Evolutionary conservation across 371 early-diverging fungal genomes (phyloP).

Genomic region (Neoconidiobolus thromboides): DNA sequence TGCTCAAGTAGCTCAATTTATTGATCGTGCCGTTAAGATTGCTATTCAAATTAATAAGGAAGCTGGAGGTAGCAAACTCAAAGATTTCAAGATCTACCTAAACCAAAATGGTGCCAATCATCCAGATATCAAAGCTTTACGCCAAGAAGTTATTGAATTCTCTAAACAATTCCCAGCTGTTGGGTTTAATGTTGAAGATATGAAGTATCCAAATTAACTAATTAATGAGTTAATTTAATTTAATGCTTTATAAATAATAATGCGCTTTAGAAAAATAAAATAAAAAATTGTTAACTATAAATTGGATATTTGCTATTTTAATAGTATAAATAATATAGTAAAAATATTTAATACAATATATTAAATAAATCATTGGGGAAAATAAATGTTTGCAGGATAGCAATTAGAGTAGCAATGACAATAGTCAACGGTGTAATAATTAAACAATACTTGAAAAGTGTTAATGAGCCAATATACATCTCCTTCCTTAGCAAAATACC

Average conservation of each 20-base stretch:
- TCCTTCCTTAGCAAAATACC: slow-evolving; percentile 22
- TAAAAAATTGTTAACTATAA: too few relatives aligned
- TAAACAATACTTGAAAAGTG: too few relatives aligned
- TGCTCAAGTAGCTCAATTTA: slow-evolving; percentile 57
- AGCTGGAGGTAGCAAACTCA: slow-evolving; percentile 29
- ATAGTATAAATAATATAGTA: too few relatives aligned
- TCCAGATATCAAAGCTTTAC: slow-evolving; percentile 29
- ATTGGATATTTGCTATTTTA: too few relatives aligned
- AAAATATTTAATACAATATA: too few relatives aligned
- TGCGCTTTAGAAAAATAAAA: too few relatives aligned
- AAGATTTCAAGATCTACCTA: slow-evolving; percentile 49
- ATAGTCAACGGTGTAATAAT: too few relatives aligned
- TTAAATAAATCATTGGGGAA: too few relatives aligned
- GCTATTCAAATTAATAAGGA: slow-evolving; percentile 32
- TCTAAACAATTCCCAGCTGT: slow-evolving; percentile 44
- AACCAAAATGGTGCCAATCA: slow-evolving; percentile 27
- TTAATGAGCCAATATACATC: too few relatives aligned
- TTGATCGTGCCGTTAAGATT: slow-evolving; percentile 64
- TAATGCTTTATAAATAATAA: too few relatives aligned
- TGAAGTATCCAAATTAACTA: slow-evolving; percentile 17
- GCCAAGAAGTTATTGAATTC: slow-evolving; percentile 43
- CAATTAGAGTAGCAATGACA: too few relatives aligned
- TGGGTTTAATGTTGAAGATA: slow-evolving; percentile 38
- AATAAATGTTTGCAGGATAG: too few relatives aligned
- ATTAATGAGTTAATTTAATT: background rate